These are phyloP conservation scores for Lactarius trivialis DNA, from an alignment of 768 basidiomycete genomes.

Conservation along the genomic window DNA sequence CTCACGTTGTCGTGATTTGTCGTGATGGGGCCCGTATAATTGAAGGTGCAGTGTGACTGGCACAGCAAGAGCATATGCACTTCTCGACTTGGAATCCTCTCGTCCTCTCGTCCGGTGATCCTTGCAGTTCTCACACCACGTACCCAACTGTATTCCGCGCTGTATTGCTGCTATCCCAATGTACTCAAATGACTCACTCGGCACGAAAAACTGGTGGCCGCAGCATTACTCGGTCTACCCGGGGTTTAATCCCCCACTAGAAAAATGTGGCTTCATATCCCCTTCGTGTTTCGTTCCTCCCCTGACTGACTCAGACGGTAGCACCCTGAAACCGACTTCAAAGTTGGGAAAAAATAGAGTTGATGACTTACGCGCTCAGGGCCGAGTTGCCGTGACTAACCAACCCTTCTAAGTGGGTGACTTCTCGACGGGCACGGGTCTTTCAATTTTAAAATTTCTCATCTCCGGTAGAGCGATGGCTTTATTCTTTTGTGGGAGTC, in stretches of 20 bases:
- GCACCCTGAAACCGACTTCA: not conserved
- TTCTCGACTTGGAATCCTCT: not conserved
- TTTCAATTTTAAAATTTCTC: not conserved
- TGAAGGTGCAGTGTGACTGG: not conserved
- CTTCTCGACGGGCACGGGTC: not conserved
- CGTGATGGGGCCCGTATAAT: not conserved
- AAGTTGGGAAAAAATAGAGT: not conserved
- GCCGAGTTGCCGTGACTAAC: not conserved
- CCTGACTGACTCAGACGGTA: not conserved
- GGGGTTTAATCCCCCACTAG: not conserved
- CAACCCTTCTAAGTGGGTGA: not conserved
- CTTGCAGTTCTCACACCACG: not conserved
- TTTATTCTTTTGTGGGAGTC: not conserved
- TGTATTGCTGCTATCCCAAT: not conserved
- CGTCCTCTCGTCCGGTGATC: not conserved
- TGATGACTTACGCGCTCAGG: not conserved
- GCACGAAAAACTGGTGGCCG: not conserved
- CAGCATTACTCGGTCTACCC: not conserved
- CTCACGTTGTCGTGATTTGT: not conserved
- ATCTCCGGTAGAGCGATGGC: not conserved
- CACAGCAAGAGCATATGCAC: not conserved
- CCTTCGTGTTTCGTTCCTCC: not conserved
- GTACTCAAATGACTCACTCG: not conserved
- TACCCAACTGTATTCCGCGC: not conserved
- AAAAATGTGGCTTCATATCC: not conserved